These are phyloP conservation scores for Skeletonema potamos DNA, from an alignment of 108 stramenopile species.

Conservation along the genomic window DNA sequence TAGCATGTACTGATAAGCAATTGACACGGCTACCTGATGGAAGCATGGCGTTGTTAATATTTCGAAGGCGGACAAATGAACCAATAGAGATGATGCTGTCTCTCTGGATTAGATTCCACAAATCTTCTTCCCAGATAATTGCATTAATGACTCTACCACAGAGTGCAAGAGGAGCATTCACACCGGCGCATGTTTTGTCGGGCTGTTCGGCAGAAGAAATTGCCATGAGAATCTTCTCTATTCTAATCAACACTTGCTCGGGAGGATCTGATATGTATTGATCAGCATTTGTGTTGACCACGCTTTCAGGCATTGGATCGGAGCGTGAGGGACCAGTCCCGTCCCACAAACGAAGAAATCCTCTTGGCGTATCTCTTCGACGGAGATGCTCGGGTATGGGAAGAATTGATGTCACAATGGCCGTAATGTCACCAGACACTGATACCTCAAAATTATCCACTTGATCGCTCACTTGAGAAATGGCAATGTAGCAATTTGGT, in stretches of 20 bases:
- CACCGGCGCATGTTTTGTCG: conserved; percentile 9
- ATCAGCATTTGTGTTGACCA: not conserved
- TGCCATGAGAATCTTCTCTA: conserved; percentile 34
- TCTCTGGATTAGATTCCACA: conserved; percentile 66
- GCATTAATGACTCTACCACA: conserved; percentile 80
- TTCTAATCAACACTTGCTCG: conserved; percentile 43
- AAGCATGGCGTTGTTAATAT: conserved; percentile 52
- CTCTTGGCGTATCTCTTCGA: conserved; percentile 43
- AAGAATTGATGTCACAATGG: conserved; percentile 66
- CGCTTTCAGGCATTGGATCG: conserved; percentile 38
- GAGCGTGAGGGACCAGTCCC: conserved; percentile 75
- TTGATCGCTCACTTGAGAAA: conserved; percentile 33
- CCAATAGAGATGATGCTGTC: conserved; percentile 52
- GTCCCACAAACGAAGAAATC: conserved; percentile 86
- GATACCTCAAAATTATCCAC: conserved; percentile 23
- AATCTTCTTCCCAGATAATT: conserved; percentile 74
- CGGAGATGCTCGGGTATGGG: conserved; percentile 35
- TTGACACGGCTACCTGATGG: conserved; percentile 8
- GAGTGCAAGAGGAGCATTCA: conserved; percentile 37
- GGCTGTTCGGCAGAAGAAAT: conserved; percentile 17
- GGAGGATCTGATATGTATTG: conserved; percentile 55
- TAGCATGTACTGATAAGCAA: conserved; percentile 52
- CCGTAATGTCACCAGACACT: conserved; percentile 65
- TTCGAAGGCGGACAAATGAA: conserved; percentile 75
- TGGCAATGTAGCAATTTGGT: conserved; percentile 34